phyloP scores from a whole-genome alignment of 371 early-diverging fungal species.

The Dentiscutata heterogama region DNA sequence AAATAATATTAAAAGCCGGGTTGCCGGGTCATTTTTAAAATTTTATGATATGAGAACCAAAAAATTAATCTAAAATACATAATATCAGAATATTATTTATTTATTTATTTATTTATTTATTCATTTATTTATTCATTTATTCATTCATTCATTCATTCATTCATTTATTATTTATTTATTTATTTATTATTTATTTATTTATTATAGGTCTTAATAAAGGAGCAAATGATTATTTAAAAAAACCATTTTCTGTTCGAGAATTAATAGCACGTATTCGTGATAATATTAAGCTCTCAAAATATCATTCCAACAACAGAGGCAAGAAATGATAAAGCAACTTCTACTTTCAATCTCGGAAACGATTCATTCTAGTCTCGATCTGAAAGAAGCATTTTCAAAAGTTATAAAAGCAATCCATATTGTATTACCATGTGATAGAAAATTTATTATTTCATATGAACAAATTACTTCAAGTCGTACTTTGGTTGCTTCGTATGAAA shows the following conservation, averaged over 20 bases:
- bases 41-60: no score
- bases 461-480: neutral
- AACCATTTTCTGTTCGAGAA: no score
- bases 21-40: no score
- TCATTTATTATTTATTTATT: no score
- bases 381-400: constrained; percentile 51
- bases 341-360: constrained; percentile 54
- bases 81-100: no score
- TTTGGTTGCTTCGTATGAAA: neutral
- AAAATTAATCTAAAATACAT: no score
- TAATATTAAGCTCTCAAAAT: constrained; percentile 55
- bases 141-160: no score
- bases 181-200: neutral
- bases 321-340: constrained; percentile 53
- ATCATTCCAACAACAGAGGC: constrained; percentile 51
- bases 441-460: constrained; percentile 49
- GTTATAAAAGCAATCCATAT: constrained; percentile 51
- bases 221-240: constrained; percentile 60
- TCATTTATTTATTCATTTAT: no score
- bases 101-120: no score
- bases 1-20: no score
- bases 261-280: constrained; percentile 58
- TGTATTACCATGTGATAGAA: constrained; percentile 57
- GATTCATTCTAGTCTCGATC: constrained; percentile 51
- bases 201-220: constrained; percentile 55